Evolutionary conservation across 2,329 filamentous ascomycete genomes (phyloP), one percentile per base, ranked within the genome.

Genomic region (Fusarium neocosmosporiellum): DNA sequence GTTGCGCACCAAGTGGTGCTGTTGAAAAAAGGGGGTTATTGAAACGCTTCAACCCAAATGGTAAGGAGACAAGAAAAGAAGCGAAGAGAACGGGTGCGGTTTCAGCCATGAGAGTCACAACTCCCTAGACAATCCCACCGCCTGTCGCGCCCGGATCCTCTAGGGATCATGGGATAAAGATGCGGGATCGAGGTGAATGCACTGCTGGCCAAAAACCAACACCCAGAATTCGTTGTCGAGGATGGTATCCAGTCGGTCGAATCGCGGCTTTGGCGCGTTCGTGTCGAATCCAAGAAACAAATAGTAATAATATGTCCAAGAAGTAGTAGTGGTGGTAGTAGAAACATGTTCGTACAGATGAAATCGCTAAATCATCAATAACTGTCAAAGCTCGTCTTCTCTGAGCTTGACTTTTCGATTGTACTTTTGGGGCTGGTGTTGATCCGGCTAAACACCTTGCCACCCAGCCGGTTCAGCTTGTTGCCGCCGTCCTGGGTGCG

Each of bases 361-460:
- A 72, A 66, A 53, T 63, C 36, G 59, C 67, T 65, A 65, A 63
- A 43, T 75, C 59, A 75, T 65, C 77, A 76, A 66, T 80, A 81
- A 73, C 81, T 84, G 67, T 87, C 85, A 74, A 85, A 81, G 77
- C 84, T 85, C 64, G 78, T 78, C 78, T 86, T 87, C 69, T 87
- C 88, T 66, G 84, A 82, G 78, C 84, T 88, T 31, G 84, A 83
- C 80, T 87, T 83, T 59, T 87, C 88, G 67, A 88, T 84, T 67
- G 87, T 89, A 50, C 84, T 83, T 75, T 86, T 80, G 39, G 87
- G 87, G 75, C 86, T 89, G 68, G 83, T 85, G 76, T 84, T 87
- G 57, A 82, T 81, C 53, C 89, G 87, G 73, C 85, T 87, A 78
- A 90, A 91, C 29, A 91, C 88, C 65, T 87, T 89, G 70, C 87